Conservation (phyloP, 176 grass and related monocot genomes). For the Phoenix roebelenii region DNA sequence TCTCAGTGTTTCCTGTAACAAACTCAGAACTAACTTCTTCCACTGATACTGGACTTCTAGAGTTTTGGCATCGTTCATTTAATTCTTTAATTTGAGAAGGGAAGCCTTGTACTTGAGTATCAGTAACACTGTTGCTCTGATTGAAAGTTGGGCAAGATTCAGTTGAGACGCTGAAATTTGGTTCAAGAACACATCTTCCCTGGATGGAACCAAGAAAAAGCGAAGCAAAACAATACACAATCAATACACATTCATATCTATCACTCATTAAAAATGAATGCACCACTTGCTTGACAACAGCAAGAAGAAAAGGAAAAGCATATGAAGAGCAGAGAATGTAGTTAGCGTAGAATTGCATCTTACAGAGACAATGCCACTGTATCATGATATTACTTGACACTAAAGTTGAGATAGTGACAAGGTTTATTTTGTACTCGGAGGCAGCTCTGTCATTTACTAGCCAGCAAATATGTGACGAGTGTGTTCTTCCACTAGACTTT, state of each 20-base stretch:
- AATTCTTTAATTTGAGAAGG: constrained; percentile 33
- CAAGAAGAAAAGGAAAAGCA: too few relatives aligned
- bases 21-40: constrained; percentile 81
- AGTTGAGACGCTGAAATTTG: constrained; percentile 12
- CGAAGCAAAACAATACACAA: neutral
- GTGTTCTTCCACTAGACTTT: too few relatives aligned
- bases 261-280: neutral
- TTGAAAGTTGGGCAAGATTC: constrained; percentile 27
- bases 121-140: constrained; percentile 29
- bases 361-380: too few relatives aligned
- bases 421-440: too few relatives aligned
- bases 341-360: too few relatives aligned
- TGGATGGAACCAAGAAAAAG: constrained; percentile 18
- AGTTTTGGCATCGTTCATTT: constrained; percentile 28
- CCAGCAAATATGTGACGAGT: too few relatives aligned
- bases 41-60: constrained; percentile 37
- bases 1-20: constrained; percentile 16
- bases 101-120: constrained; percentile 34
- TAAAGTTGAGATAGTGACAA: too few relatives aligned
- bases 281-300: neutral
- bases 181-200: constrained; percentile 24
- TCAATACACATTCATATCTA: neutral
- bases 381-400: too few relatives aligned
- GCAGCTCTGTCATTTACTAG: too few relatives aligned
- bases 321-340: too few relatives aligned